Evolutionary conservation across 202 grass and related monocot genomes (phyloP).

Genomic region (Carex sylvatica): DNA sequence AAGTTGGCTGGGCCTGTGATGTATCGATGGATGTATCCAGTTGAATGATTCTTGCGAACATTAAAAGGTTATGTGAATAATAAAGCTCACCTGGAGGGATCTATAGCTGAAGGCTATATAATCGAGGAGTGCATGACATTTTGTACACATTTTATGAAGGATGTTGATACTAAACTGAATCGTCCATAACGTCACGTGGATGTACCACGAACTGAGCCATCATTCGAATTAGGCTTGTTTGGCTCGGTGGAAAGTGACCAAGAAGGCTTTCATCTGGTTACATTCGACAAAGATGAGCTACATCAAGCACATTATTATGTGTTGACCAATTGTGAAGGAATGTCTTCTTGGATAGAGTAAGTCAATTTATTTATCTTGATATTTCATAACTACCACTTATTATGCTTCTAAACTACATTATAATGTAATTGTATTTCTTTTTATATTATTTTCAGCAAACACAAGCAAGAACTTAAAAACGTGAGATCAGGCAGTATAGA

Average conservation of each 20-base stretch:
- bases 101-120: conserved; percentile 4
- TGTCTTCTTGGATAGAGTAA: background rate
- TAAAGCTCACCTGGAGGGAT: conserved; percentile 5
- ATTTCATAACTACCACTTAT: background rate
- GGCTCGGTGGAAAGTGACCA: too few relatives aligned
- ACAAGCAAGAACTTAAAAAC: background rate
- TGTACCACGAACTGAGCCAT: background rate
- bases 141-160: conserved; percentile 4
- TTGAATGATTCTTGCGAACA: background rate
- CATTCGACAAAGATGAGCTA: background rate
- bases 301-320: background rate
- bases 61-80: conserved; percentile 24
- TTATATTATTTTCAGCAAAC: background rate
- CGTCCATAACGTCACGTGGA: background rate
- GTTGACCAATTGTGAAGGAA: background rate
- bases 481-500: background rate
- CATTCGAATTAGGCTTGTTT: too few relatives aligned
- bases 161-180: conserved; percentile 31
- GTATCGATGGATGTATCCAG: conserved; percentile 20
- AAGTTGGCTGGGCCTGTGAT: background rate
- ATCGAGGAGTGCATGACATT: background rate
- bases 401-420: background rate
- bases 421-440: background rate
- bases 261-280: background rate
- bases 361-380: background rate